phyloP scores from a whole-genome alignment of 2,329 filamentous ascomycete genomes.

The Taxawa tesnikishii region DNA sequence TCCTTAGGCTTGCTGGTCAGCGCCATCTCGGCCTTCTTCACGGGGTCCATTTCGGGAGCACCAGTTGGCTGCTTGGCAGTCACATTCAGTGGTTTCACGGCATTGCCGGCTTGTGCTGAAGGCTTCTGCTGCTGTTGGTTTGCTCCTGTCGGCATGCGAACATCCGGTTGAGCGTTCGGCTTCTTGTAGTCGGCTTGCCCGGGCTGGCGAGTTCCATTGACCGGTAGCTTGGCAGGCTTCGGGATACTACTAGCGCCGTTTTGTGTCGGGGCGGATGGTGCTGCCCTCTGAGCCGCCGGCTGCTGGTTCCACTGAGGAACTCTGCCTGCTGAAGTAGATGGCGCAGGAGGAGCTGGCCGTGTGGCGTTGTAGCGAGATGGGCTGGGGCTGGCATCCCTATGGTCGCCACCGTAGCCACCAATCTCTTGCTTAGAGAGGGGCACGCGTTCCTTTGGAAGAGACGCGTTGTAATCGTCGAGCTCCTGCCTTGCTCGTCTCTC shows the following conservation, averaged over 20 bases:
- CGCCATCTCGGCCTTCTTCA: constrained; percentile 83
- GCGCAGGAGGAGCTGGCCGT: constrained; percentile 55
- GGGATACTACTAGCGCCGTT: constrained; percentile 15
- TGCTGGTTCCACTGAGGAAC: constrained; percentile 38
- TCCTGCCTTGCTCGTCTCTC: constrained; percentile 58
- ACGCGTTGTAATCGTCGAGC: constrained; percentile 65
- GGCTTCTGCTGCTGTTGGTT: constrained; percentile 12
- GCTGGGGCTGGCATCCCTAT: constrained; percentile 30
- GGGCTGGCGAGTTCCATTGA: constrained; percentile 9
- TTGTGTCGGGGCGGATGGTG: constrained; percentile 55
- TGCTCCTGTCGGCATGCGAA: constrained; percentile 5
- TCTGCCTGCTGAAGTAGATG: constrained; percentile 48
- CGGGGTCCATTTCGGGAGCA: constrained; percentile 48
- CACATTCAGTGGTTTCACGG: constrained; percentile 41
- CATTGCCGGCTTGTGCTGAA: constrained; percentile 10
- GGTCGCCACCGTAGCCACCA: constrained; percentile 48
- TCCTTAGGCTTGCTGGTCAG: constrained; percentile 60
- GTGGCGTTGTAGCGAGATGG: constrained; percentile 71
- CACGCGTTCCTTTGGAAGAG: constrained; percentile 67
- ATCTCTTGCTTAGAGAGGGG: constrained; percentile 85
- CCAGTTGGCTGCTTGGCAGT: constrained; percentile 34
- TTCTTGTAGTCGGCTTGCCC: constrained; percentile 17
- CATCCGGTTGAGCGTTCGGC: constrained; percentile 13
- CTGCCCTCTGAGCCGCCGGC: constrained; percentile 61
- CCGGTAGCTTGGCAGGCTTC: constrained; percentile 2